phyloP scores from a whole-genome alignment of 2,329 filamentous ascomycete genomes.

The Aspergillus tubingensis region DNA sequence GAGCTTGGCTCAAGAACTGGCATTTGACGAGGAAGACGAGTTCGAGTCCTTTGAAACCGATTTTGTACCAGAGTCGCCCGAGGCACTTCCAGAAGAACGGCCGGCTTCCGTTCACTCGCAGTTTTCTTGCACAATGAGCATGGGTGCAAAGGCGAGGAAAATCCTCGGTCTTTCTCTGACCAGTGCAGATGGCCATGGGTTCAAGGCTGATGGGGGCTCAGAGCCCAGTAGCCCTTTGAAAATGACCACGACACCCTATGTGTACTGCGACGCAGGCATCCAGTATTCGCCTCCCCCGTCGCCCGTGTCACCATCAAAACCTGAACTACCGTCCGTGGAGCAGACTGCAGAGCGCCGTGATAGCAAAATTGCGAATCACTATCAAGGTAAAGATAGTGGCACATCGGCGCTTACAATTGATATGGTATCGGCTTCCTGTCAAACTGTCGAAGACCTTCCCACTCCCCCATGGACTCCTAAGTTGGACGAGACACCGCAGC shows the following conservation, averaged over 20 bases:
- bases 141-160: slow-evolving; percentile 46
- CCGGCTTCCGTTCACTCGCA: slow-evolving; percentile 44
- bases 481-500: slow-evolving; percentile 22
- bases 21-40: slow-evolving; percentile 77
- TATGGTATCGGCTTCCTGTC: slow-evolving; percentile 47
- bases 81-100: slow-evolving; percentile 47
- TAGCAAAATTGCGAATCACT: background rate
- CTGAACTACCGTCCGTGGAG: slow-evolving; percentile 10
- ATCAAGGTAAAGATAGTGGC: slow-evolving; percentile 29
- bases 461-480: slow-evolving; percentile 40
- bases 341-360: slow-evolving; percentile 3
- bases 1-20: slow-evolving; percentile 87
- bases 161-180: slow-evolving; percentile 48
- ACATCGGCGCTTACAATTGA: slow-evolving; percentile 36
- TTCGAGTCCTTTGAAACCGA: slow-evolving; percentile 66
- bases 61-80: slow-evolving; percentile 60
- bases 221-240: slow-evolving; percentile 50
- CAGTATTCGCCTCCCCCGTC: slow-evolving; percentile 85
- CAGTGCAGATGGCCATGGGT: slow-evolving; percentile 28
- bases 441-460: slow-evolving; percentile 44
- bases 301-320: slow-evolving; percentile 47
- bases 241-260: slow-evolving; percentile 48
- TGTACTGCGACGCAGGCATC: slow-evolving; percentile 73
- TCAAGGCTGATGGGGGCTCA: slow-evolving; percentile 22
- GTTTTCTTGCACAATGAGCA: slow-evolving; percentile 35